Conservation (phyloP, 768 basidiomycete species). For the Candolleomyces efflorescens region DNA sequence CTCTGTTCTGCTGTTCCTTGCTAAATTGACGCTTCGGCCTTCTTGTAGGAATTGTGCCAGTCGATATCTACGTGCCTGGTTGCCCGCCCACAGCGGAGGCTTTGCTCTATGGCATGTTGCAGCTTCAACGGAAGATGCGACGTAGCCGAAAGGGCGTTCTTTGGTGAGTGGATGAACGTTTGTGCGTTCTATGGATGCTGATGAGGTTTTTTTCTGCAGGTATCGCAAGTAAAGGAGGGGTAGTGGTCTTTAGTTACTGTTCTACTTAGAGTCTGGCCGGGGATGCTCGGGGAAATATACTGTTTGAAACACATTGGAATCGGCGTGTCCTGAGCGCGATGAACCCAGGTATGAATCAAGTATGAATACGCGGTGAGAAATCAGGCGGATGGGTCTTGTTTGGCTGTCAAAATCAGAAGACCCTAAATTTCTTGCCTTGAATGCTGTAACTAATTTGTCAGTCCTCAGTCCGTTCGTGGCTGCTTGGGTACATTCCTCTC, state of each 20-base stretch:
- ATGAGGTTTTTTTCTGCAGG: constrained; percentile 23
- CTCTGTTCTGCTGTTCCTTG: background rate
- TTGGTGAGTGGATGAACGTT: constrained; percentile 48
- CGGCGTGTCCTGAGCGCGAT: background rate
- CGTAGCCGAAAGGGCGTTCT: constrained; percentile 80
- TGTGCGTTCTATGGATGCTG: background rate
- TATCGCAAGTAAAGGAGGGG: constrained; percentile 47
- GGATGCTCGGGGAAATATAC: background rate
- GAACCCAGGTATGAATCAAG: background rate
- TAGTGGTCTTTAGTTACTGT: background rate
- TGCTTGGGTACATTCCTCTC: background rate
- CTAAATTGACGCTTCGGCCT: constrained; percentile 8
- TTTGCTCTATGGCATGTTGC: constrained; percentile 92
- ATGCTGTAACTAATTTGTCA: constrained; percentile 4
- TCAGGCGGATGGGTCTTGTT: constrained; percentile 1
- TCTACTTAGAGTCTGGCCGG: background rate
- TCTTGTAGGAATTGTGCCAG: constrained; percentile 82
- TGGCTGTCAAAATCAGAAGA: constrained; percentile 2
- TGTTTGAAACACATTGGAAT: background rate
- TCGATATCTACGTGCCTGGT: constrained; percentile 97
- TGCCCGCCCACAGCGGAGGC: constrained; percentile 97
- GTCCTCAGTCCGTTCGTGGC: too few relatives aligned
- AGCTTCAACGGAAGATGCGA: constrained; percentile 95
- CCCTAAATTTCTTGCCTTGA: constrained; percentile 6
- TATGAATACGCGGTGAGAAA: background rate